These are phyloP conservation scores for Microcyclosporella mali DNA, from an alignment of 2,329 filamentous ascomycete genomes.

Conservation along the genomic window DNA sequence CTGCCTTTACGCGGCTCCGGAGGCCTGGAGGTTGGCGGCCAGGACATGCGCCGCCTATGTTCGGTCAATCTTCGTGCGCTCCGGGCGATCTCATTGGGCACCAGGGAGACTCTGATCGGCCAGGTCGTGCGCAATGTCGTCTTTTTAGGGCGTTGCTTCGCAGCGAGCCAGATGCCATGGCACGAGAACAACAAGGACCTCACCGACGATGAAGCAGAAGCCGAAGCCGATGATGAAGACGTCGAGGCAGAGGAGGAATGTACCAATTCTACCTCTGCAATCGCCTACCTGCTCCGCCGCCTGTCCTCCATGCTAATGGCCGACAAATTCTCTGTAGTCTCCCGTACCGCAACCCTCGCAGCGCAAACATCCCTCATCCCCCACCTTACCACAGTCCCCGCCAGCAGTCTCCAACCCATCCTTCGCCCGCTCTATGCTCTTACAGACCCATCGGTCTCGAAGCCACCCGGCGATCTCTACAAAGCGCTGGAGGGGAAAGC, in stretches of 20 bases:
- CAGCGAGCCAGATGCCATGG: slow-evolving; percentile 51
- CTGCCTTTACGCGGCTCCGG: slow-evolving; percentile 63
- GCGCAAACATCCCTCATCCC: slow-evolving; percentile 65
- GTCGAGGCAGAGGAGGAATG: slow-evolving; percentile 24
- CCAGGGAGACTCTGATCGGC: slow-evolving; percentile 65
- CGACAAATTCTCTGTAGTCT: slow-evolving; percentile 56
- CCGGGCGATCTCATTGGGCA: slow-evolving; percentile 51
- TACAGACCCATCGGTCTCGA: slow-evolving; percentile 67
- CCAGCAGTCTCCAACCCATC: slow-evolving; percentile 60
- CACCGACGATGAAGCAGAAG: slow-evolving; percentile 35
- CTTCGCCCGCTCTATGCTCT: slow-evolving; percentile 71
- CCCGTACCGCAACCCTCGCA: slow-evolving; percentile 65
- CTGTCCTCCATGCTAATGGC: slow-evolving; percentile 63
- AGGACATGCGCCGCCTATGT: slow-evolving; percentile 56
- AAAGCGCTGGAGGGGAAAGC: slow-evolving; percentile 66
- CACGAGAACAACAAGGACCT: slow-evolving; percentile 42
- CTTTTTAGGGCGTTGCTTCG: slow-evolving; percentile 66
- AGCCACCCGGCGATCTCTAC: slow-evolving; percentile 50
- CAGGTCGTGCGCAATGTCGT: slow-evolving; percentile 76
- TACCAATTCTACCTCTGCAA: slow-evolving; percentile 41
- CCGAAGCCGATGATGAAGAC: slow-evolving; percentile 40
- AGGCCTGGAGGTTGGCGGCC: slow-evolving; percentile 61
- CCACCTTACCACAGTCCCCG: slow-evolving; percentile 55
- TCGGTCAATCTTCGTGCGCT: slow-evolving; percentile 55
- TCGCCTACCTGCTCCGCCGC: slow-evolving; percentile 72